Conservation (phyloP, 805 yeast species). For the Sugiyamaella mastotermitis region DNA sequence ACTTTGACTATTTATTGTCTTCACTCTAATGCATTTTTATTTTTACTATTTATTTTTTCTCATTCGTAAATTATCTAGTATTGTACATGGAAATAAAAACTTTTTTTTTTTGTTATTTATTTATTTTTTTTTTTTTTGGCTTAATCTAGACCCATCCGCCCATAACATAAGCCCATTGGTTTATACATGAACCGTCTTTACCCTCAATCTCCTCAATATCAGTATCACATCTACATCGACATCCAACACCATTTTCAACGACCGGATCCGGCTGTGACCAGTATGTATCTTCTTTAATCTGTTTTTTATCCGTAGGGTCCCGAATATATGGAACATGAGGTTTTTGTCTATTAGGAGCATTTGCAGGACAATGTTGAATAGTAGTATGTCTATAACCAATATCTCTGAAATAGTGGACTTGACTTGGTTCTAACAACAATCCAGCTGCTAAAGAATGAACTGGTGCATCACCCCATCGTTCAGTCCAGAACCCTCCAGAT, state of each 20-base stretch:
- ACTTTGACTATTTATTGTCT: not conserved
- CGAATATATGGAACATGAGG: conserved; percentile 30
- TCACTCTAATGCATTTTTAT: not conserved
- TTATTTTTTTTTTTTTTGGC: conserved; percentile 1
- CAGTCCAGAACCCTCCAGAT: conserved; percentile 79
- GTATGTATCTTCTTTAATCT: conserved; percentile 32
- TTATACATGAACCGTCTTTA: conserved; percentile 29
- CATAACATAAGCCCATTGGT: conserved; percentile 28
- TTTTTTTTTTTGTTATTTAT: not conserved
- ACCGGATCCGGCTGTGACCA: conserved; percentile 36
- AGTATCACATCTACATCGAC: conserved; percentile 77
- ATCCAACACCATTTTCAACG: conserved; percentile 57
- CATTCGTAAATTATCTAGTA: not conserved
- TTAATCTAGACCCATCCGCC: conserved; percentile 28
- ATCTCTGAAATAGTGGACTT: conserved; percentile 87
- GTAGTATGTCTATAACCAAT: conserved; percentile 84
- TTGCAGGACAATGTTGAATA: conserved; percentile 76
- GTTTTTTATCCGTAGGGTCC: conserved; percentile 31
- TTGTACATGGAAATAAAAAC: not conserved
- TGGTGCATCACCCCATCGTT: conserved; percentile 98
- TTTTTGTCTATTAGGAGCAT: conserved; percentile 47
- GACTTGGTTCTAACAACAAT: conserved; percentile 58
- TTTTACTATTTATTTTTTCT: not conserved
- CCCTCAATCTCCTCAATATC: conserved; percentile 30
- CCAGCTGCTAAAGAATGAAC: conserved; percentile 85